Base-by-base conservation (phyloP, 768 basidiomycete species). In the Sarcodon aspratus region DNA sequence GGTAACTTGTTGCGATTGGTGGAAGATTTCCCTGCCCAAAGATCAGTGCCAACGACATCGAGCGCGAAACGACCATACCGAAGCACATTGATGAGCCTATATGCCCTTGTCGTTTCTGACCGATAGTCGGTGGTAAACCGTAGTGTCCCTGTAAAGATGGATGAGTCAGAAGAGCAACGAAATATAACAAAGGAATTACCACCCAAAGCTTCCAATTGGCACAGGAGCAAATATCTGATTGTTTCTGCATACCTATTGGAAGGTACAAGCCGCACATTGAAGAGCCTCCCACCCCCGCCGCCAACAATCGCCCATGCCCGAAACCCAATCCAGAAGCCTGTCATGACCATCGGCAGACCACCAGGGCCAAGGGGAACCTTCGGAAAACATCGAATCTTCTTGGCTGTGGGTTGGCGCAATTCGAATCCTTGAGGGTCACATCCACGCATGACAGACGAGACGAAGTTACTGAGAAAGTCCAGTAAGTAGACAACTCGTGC, bases 321-420 rank as follows among this genome's bases (percentile, higher is more conserved):
- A 52, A 71, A 71, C 0, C 70, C 71, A 33, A 69, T 69, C 9
- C 53, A 51, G 44, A 0, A 73, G 58, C 48, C 72, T 73, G 47
- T 70, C 64, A 44, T 72, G 70, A 0, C 70, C 67, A 55, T 69
- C 66, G 0, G 53, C 61, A 1, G 64, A 36, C 69, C 68, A 72
- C 1, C 60, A 18, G 65, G 59, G 3, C 70, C 68, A 7, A 70
- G 17, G 0, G 64, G 58, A 18, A 17, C 36, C 44, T 67, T 64
- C 8, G 34, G 43, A 6, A 54, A 46, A 1, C 65, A 59, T 12
- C 36, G 21, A 27, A 66, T n/a, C n/a, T n/a, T n/a, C n/a, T n/a
- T n/a, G n/a, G n/a, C n/a, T n/a, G n/a, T n/a, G n/a, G n/a, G n/a
- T 59, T 63, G 58, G 3, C 63, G 56, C 10, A 15, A 9, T 3